phyloP scores from a whole-genome alignment of 257 asterid species.

The Vinca minor region DNA sequence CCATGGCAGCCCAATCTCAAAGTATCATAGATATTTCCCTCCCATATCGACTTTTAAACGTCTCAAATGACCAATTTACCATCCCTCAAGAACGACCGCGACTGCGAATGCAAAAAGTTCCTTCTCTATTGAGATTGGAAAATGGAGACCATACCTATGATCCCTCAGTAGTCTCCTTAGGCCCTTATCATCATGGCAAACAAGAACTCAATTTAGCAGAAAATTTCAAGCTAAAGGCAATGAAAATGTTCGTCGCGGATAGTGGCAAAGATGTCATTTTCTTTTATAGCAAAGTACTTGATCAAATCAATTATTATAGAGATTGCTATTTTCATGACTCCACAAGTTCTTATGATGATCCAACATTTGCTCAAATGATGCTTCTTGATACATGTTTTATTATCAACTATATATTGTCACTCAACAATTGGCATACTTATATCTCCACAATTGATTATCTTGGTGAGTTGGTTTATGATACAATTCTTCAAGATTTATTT shows the following conservation, averaged over 20 bases:
- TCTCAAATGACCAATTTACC: background rate
- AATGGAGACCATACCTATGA: background rate
- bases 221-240: slow-evolving; percentile 9
- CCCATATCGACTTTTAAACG: background rate
- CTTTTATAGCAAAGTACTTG: background rate
- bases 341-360: background rate
- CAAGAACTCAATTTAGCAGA: slow-evolving; percentile 5
- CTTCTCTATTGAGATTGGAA: background rate
- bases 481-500: slow-evolving; percentile 7
- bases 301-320: background rate
- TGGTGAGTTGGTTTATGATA: background rate
- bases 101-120: background rate
- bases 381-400: slow-evolving; percentile 8
- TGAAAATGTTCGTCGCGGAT: background rate
- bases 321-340: background rate
- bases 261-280: background rate
- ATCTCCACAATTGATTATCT: background rate
- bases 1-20: background rate
- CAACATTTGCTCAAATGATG: slow-evolving; percentile 5
- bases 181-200: slow-evolving; percentile 27
- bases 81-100: no score
- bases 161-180: slow-evolving; percentile 18
- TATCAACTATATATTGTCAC: background rate
- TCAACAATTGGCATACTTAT: background rate
- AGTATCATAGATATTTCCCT: background rate